Conservation (phyloP, 176 grass and related monocot species). For the Areca catechu region DNA sequence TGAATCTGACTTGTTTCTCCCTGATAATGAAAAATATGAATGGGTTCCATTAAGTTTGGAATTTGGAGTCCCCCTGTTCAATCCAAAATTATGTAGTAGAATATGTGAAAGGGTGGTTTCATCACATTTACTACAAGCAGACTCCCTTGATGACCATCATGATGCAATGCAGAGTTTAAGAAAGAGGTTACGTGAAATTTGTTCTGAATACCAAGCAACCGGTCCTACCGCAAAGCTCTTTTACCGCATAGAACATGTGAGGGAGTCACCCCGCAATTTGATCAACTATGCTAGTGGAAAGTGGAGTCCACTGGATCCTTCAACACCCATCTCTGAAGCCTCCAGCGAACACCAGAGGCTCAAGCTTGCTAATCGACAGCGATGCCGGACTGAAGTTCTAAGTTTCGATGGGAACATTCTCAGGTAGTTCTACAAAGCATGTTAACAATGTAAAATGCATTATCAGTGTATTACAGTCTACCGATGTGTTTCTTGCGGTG, state of each 20-base stretch:
- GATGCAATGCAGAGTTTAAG: slow-evolving; percentile 82
- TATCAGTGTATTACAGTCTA: too few relatives aligned
- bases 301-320: slow-evolving; percentile 60
- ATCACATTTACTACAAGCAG: slow-evolving; percentile 65
- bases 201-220: slow-evolving; percentile 84
- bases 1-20: slow-evolving; percentile 25
- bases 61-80: slow-evolving; percentile 94
- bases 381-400: slow-evolving; percentile 58
- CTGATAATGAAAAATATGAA: slow-evolving; percentile 53
- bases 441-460: too few relatives aligned
- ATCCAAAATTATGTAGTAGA: slow-evolving; percentile 67
- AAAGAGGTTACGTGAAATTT: slow-evolving; percentile 55
- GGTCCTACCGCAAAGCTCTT: slow-evolving; percentile 74
- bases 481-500: too few relatives aligned
- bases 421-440: slow-evolving; percentile 35
- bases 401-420: slow-evolving; percentile 80
- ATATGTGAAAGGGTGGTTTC: slow-evolving; percentile 70
- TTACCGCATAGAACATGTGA: slow-evolving; percentile 52
- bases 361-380: slow-evolving; percentile 51
- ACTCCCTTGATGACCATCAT: slow-evolving; percentile 59
- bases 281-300: slow-evolving; percentile 70
- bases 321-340: slow-evolving; percentile 30
- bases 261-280: slow-evolving; percentile 44
- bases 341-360: slow-evolving; percentile 51
- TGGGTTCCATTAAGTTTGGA: slow-evolving; percentile 95